Percentiles rank a stretch among this genome's conserved stretches.
Conservation (phyloP, 1,284 basidiomycete species). For the Cronartium quercuum region DNA sequence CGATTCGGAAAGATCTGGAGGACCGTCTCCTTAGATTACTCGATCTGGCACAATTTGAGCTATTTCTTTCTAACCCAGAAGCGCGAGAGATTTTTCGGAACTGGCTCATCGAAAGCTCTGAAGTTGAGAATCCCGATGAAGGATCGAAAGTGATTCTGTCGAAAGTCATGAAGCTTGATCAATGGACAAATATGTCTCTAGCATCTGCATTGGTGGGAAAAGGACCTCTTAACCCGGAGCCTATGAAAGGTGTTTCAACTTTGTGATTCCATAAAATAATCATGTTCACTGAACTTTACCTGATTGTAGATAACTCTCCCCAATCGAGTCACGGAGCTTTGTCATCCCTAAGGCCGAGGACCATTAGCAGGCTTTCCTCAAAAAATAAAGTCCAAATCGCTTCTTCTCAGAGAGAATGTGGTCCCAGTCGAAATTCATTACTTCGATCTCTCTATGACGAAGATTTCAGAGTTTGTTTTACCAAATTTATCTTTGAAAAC, state of each 20-base stretch:
- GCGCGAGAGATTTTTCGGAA: slow-evolving; percentile 21
- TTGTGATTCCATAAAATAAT: too few relatives aligned
- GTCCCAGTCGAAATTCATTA: not conserved
- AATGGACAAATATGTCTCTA: slow-evolving; percentile 21
- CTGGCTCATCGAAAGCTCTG: slow-evolving; percentile 1
- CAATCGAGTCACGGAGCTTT: too few relatives aligned
- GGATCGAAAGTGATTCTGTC: not conserved
- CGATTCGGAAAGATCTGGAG: slow-evolving; percentile 20
- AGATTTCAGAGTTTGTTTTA: slow-evolving; percentile 16
- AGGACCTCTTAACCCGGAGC: too few relatives aligned
- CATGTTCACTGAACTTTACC: too few relatives aligned
- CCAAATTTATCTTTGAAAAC: not conserved
- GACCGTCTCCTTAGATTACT: slow-evolving; percentile 4
- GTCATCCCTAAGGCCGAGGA: too few relatives aligned
- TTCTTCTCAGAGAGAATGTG: not conserved
- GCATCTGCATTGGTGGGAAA: not conserved
- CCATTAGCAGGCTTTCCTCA: not conserved
- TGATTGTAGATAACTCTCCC: too few relatives aligned
- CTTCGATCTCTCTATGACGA: slow-evolving; percentile 28
- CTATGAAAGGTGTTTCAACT: too few relatives aligned
- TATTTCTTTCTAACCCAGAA: slow-evolving; percentile 12
- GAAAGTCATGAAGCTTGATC: slow-evolving; percentile 9
- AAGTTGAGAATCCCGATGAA: not conserved
- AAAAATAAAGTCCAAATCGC: not conserved
- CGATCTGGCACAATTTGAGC: slow-evolving; percentile 6